Evolutionary conservation across 2,329 filamentous ascomycete genomes (phyloP), one percentile per base, ranked within the genome.

Genomic region (Fonsecaea nubica): DNA sequence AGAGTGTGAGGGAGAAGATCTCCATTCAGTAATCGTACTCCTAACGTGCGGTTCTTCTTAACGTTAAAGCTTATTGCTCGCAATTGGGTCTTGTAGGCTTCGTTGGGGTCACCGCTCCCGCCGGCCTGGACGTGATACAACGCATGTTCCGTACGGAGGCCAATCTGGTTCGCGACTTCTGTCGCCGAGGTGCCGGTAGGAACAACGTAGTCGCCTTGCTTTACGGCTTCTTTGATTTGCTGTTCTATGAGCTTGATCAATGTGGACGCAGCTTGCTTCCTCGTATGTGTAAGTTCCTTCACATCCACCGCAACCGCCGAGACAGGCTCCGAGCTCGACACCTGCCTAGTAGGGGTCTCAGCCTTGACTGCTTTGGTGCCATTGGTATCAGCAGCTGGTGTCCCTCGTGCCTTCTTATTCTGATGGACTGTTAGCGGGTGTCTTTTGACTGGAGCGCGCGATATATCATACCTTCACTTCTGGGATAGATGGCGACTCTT

Each of bases 31-130:
- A 99, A 82, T 48, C 90, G 87, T 74, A 89, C 86, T 60, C 91
- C 87, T 53, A 99, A 83, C 72, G 92, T 88, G 62, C 88, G 80
- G 77, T 99, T 99, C 75, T 89, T 90, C 84, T 96, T 97, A 67
- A 97, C 83, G 79, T 98, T 98, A 79, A 92, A 91, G 57, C 88
- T 83, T 71, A 99, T 86, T 53, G 90, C 88, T 69, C 92, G 89
- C 73, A 93, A 86, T 78, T 97, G 87, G 62, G 79, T 76, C 70
- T 80, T 83, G 79, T 89, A 90, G 38, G 82, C 78, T 67, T 82
- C 78, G 72, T 81, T 83, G 4, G 85, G 82, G 58, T 85, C 84
- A 42, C 84, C 86, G 65, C 83, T 72, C 62, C 77, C 77, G 64
- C 79, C 80, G 66, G 79, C 83, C 67, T 82, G 82, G 72, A 83